Conservation (phyloP, 2,329 filamentous ascomycete genomes). For the Dactylellina leptospora region DNA sequence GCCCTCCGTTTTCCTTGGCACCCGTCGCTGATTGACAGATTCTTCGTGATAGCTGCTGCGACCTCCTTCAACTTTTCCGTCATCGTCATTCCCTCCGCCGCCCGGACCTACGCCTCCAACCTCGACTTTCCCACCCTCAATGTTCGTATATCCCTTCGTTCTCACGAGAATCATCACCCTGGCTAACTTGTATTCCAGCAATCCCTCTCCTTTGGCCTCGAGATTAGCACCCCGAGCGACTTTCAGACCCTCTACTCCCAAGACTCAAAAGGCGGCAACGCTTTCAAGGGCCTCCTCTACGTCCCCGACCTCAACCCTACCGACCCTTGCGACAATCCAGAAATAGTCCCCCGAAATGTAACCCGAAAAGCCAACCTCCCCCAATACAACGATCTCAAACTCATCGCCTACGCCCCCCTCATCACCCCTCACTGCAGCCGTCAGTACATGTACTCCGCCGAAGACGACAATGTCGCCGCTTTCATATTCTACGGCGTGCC, state of each 20-base stretch:
- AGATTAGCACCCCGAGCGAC: constrained; percentile 42
- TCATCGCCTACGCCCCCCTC: constrained; percentile 89
- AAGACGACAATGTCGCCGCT: constrained; percentile 68
- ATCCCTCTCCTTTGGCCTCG: constrained; percentile 50
- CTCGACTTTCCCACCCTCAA: constrained; percentile 49
- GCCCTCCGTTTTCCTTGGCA: constrained; percentile 29
- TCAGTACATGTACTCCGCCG: constrained; percentile 74
- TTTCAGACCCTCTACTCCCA: constrained; percentile 50
- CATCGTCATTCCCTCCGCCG: constrained; percentile 44
- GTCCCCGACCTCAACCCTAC: constrained; percentile 73
- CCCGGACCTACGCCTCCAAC: constrained; percentile 8
- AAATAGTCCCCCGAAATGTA: constrained; percentile 77
- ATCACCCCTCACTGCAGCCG: constrained; percentile 75
- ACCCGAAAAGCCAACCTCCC: constrained; percentile 77
- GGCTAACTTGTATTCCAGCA: constrained; percentile 21
- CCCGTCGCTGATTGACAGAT: background rate
- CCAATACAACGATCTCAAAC: constrained; percentile 72
- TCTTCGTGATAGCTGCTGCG: constrained; percentile 27
- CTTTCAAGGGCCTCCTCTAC: constrained; percentile 75
- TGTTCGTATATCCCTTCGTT: constrained; percentile 22
- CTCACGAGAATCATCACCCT: background rate
- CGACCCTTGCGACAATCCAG: constrained; percentile 70
- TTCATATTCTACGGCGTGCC: constrained; percentile 71
- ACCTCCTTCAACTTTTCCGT: constrained; percentile 50
- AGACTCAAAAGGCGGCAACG: constrained; percentile 30